Conservation (phyloP, 306 rosid genomes). For the Ziziphus jujuba region DNA sequence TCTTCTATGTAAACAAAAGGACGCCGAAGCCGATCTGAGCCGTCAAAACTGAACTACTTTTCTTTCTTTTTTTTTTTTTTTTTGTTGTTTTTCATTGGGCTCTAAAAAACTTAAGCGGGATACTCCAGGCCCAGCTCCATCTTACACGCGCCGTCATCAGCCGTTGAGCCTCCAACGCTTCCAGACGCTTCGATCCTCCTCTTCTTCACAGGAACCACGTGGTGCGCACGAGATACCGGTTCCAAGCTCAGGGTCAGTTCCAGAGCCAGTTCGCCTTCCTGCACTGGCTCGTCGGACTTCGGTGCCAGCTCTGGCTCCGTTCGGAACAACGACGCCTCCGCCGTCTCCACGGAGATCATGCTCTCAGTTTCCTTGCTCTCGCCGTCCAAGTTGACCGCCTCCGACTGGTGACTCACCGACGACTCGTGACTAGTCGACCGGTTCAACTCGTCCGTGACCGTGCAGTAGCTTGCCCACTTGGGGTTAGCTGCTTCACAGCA, state of each 20-base stretch:
- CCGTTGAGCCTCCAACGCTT: neutral
- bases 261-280: conserved; percentile 45
- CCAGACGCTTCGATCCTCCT: conserved; percentile 44
- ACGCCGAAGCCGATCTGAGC: conserved; percentile 38
- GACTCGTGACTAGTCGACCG: conserved; percentile 81
- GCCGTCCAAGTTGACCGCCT: conserved; percentile 48
- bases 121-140: conserved; percentile 50
- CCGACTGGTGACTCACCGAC: conserved; percentile 87
- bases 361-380: conserved; percentile 78
- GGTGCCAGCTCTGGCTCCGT: conserved; percentile 48
- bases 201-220: conserved; percentile 79
- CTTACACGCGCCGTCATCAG: conserved; percentile 36
- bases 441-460: conserved; percentile 43
- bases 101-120: conserved; percentile 20
- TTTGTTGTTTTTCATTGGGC: neutral
- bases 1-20: conserved; percentile 25
- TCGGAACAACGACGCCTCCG: conserved; percentile 45
- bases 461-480: conserved; percentile 20
- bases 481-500: conserved; percentile 12
- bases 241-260: conserved; percentile 77
- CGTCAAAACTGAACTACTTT: conserved; percentile 47
- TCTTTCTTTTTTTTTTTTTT: too few species aligned
- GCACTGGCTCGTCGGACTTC: conserved; percentile 16
- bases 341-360: conserved; percentile 70
- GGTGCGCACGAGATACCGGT: conserved; percentile 50